Evolutionary conservation across 805 yeast genomes (phyloP).

Genomic region (Blastobotrys muscicola): DNA sequence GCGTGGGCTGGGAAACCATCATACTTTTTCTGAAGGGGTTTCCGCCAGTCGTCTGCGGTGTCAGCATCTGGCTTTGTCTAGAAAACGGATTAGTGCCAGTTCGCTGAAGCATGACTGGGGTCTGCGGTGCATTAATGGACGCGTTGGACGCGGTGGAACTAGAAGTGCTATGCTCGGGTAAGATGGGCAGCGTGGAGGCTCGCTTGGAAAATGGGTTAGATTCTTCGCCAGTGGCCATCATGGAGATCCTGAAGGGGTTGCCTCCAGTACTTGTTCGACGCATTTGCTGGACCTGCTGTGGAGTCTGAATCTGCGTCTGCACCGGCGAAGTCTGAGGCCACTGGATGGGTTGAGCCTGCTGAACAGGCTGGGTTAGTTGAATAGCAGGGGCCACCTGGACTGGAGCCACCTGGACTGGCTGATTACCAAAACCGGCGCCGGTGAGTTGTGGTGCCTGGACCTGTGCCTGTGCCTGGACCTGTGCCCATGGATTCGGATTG

Average conservation of each 20-base stretch:
- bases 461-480: slow-evolving; percentile 7
- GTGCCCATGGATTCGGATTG: slow-evolving; percentile 8
- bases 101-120: slow-evolving; percentile 17
- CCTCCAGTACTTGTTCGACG: slow-evolving; percentile 12
- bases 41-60: slow-evolving; percentile 40
- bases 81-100: slow-evolving; percentile 39
- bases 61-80: slow-evolving; percentile 12
- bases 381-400: too few species aligned
- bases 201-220: slow-evolving; percentile 14
- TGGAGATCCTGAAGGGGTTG: slow-evolving; percentile 16
- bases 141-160: slow-evolving; percentile 2
- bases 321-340: too few species aligned
- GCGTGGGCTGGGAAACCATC: slow-evolving; percentile 24
- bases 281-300: slow-evolving; percentile 16
- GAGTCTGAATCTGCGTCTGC: slow-evolving; percentile 17
- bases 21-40: slow-evolving; percentile 46
- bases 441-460: slow-evolving; percentile 9
- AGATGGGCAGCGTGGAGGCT: slow-evolving; percentile 10
- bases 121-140: too few species aligned
- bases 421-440: slow-evolving; percentile 5
- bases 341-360: too few species aligned
- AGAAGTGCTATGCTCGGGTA: slow-evolving; percentile 7
- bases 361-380: too few species aligned
- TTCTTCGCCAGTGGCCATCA: slow-evolving; percentile 4
- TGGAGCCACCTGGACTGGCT: not conserved